Evolutionary conservation across 176 grass and related monocot species (phyloP), one percentile per base, ranked within the genome.

Genomic region (Juncus inflexus): DNA sequence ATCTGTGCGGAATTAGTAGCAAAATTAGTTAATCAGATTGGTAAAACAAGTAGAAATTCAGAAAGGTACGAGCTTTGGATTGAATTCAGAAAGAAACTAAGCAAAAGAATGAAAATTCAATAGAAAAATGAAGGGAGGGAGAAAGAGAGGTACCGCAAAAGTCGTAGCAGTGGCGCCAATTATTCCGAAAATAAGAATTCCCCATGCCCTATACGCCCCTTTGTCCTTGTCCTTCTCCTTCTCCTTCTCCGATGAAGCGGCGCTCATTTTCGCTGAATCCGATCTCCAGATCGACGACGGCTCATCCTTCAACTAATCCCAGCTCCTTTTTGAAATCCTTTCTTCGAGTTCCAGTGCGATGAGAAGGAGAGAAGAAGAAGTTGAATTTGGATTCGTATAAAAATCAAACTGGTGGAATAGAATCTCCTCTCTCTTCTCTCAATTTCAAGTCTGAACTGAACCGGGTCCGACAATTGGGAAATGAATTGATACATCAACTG

Each of bases 131-230:
- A 42, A 39, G 14, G 13, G 52, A 50, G 19, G 40, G 55, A 10
- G 60, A 38, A 69, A 36, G 50, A 56, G n/a, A 7, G 62, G 28
- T 71, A 92, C 94, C 56, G 89, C 83, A 49, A 92, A 61, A 58
- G 80, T 84, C 9, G 88, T 87, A 50, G 83, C 82, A 50, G 94
- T 80, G 75, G 76, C 94, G 40, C 94, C 88, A 55, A 99, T 83
- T 13, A 99, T 40, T 74, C 85, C 94, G 76, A 99, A 86, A 38
- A 99, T 62, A 74, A 86, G 72, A 56, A 86, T 38, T 9, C 88
- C 85, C 94, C 94, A 99, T 51, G 88, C 85, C 78, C 77, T 92
- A 60, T 81, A 80, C 28, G 69, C 76, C 7, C 64, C 57, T 37
- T 52, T 64, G 60, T 78, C 82, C 72, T 79, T 79, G 55, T 74